Conservation (phyloP, 148 eudicot genomes). For the Talinum fruticosum region DNA sequence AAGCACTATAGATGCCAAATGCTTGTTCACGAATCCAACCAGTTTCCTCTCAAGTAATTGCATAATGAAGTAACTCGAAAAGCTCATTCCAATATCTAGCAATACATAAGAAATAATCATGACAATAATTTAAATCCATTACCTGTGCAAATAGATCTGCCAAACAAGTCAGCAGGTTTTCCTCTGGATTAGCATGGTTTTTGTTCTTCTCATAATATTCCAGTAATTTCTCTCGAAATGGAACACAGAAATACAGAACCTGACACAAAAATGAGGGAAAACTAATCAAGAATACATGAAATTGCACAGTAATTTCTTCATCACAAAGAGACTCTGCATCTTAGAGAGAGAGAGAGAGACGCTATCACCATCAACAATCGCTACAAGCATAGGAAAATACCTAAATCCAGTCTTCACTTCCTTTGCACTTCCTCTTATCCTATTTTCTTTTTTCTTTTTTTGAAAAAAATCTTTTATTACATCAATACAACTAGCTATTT, state of each 20-base stretch:
- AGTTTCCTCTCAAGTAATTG: background rate
- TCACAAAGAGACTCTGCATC: background rate
- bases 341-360: background rate
- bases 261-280: slow-evolving; percentile 28
- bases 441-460: background rate
- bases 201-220: slow-evolving; percentile 80
- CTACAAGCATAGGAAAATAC: background rate
- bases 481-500: background rate
- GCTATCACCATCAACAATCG: background rate
- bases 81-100: background rate
- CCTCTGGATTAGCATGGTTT: slow-evolving; percentile 69
- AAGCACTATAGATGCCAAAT: background rate
- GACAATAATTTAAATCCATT: slow-evolving; percentile 8
- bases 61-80: background rate
- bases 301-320: background rate
- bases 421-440: background rate
- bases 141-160: slow-evolving; percentile 96
- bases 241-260: slow-evolving; percentile 95
- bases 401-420: background rate
- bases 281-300: slow-evolving; percentile 2
- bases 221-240: slow-evolving; percentile 83
- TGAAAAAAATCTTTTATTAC: background rate
- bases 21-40: background rate
- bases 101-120: background rate
- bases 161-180: slow-evolving; percentile 85